Percentiles rank a stretch among this genome's conserved stretches.
phyloP scores from a whole-genome alignment of 495 filamentous ascomycete species.

The Apiosordaria backusii region DNA sequence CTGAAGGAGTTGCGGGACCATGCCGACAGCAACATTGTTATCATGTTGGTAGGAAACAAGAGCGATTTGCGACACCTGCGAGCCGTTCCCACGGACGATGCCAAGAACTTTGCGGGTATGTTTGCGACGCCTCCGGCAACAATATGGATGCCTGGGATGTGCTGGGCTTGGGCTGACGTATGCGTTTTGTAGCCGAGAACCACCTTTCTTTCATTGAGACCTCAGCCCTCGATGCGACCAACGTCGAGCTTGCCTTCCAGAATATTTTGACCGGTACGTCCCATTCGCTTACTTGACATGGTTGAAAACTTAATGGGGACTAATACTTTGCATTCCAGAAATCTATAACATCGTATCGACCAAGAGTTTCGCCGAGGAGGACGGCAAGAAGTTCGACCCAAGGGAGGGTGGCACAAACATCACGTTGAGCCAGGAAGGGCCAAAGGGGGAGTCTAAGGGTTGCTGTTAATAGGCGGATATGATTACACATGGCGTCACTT shows the following conservation, averaged over 20 bases:
- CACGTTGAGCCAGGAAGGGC: constrained; percentile 66
- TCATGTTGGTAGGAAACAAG: constrained; percentile 99
- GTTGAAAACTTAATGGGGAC: not conserved
- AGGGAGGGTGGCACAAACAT: constrained; percentile 65
- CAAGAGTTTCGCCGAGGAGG: constrained; percentile 85
- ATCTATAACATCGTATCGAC: constrained; percentile 99
- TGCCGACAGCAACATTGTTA: constrained; percentile 98
- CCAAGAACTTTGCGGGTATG: constrained; percentile 96
- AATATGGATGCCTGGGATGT: not conserved
- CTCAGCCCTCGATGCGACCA: constrained; percentile 96
- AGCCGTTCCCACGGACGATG: constrained; percentile 96
- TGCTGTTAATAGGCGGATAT: constrained; percentile 62
- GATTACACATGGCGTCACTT: constrained; percentile 47
- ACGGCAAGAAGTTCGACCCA: constrained; percentile 41
- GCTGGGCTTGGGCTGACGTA: not conserved
- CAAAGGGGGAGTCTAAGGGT: constrained; percentile 70
- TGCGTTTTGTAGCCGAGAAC: constrained; percentile 67
- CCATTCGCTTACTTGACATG: constrained; percentile 1
- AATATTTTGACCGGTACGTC: constrained; percentile 93
- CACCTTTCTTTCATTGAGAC: constrained; percentile 98
- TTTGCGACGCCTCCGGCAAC: constrained; percentile 10
- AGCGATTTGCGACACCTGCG: constrained; percentile 98
- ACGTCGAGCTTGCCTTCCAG: constrained; percentile 99
- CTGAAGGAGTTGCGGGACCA: constrained; percentile 98
- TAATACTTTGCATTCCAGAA: constrained; percentile 53